Base-by-base conservation (phyloP, 2,329 filamentous ascomycete genomes). In the Aspergillus fumigatiaffinis region DNA sequence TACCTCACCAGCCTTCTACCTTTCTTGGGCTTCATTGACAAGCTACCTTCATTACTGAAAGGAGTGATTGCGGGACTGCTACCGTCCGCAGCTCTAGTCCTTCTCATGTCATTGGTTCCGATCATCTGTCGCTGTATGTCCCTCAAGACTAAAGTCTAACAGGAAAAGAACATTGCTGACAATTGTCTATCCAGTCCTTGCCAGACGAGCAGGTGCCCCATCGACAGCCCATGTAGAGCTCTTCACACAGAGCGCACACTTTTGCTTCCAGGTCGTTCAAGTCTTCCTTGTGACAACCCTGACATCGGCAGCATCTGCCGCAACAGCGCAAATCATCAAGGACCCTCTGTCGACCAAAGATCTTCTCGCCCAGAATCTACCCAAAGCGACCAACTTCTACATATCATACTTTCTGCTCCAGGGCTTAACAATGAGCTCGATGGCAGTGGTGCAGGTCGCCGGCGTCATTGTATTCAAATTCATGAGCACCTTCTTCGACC, bases 371-470 rank as follows among this genome's bases (percentile, higher is more conserved):
- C 70, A 82, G 44, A 89, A 91, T 61, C 78, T 99, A 2, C 94
- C 94, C 20, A 90, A 87, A 63, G 88, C 92, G 0, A 93, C 91
- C 58, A 97, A 96, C 74, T 95, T 97, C 69, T 99, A 97, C 74
- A 88, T 97, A 14, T 92, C 89, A 0, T 99, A 97, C 77, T 96
- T 97, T 66, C 84, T 97, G 25, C 87, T 99, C 1, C 92, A 97
- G 72, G 94, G 93, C 29, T 72, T 97, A 48, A 87, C 86, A 3
- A 84, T 92, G 59, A 89, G 91, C 9, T 84, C 90, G 0, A 82
- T 86, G 50, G 83, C 89, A 0, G 74, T 97, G 1, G 81, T 94
- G 1, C 91, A 95, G 64, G 80, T 88, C 35, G 80, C 79, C 26
- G 90, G 91, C 25, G 83, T 96, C 26, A 68, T 91, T 21, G 77